A percentile compares a stretch with the other conserved stretches of the same genome.
Conservation (phyloP, 331 rosid genomes). For the Stylosanthes scabra region DNA sequence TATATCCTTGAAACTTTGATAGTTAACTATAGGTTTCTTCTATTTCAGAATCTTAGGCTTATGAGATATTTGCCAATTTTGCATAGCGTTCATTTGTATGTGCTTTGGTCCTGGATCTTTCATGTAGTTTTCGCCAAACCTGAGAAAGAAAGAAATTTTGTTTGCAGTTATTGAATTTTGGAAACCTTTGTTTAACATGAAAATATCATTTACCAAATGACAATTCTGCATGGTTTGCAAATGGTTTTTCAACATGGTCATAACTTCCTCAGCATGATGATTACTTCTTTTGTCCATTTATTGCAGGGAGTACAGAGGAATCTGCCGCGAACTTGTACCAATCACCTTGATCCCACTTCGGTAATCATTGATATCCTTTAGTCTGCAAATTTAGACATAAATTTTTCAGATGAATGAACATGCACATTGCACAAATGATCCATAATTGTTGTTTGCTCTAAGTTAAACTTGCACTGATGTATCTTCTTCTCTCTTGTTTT, state of each 20-base stretch:
- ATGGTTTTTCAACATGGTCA: constrained; percentile 28
- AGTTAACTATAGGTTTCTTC: neutral
- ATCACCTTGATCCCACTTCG: constrained; percentile 82
- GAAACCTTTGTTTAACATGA: constrained; percentile 31
- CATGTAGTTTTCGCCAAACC: neutral
- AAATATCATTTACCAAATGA: neutral
- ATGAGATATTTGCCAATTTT: constrained; percentile 16
- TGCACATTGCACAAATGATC: neutral
- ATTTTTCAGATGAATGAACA: constrained; percentile 34
- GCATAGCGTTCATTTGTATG: constrained; percentile 11
- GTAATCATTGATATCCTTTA: constrained; percentile 51
- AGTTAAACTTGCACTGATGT: constrained; percentile 15
- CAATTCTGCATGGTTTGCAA: constrained; percentile 18
- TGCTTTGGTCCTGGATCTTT: neutral
- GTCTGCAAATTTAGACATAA: constrained; percentile 7
- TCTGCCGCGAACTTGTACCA: constrained; percentile 67
- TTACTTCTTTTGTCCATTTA: constrained; percentile 33
- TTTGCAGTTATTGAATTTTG: constrained; percentile 11
- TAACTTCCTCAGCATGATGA: constrained; percentile 11
- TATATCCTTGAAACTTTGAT: neutral
- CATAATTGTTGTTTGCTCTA: constrained; percentile 17
- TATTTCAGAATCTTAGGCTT: neutral
- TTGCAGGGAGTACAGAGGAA: constrained; percentile 65
- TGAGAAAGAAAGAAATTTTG: constrained; percentile 8
- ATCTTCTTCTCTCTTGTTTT: neutral